These are phyloP conservation scores for Chlorencoelia australis DNA, from an alignment of 2,329 filamentous ascomycete species.

Conservation along the genomic window DNA sequence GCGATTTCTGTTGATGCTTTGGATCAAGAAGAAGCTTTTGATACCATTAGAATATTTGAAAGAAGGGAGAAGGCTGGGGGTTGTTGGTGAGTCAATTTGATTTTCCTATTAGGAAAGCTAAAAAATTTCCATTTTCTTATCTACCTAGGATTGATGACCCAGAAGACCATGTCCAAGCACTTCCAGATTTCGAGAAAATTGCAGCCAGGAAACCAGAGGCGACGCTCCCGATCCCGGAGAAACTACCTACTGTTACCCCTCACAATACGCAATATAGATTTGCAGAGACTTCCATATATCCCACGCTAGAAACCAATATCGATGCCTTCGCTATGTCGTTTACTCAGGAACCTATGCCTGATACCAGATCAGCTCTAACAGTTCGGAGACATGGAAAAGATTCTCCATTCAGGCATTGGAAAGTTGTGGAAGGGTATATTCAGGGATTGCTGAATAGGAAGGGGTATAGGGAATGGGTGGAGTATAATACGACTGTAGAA, in stretches of 20 bases:
- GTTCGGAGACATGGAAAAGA: slow-evolving; percentile 41
- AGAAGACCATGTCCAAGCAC: slow-evolving; percentile 28
- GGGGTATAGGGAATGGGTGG: slow-evolving; percentile 42
- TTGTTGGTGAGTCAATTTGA: slow-evolving; percentile 41
- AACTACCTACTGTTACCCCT: slow-evolving; percentile 37
- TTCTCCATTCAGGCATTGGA: slow-evolving; percentile 53
- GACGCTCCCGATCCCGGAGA: slow-evolving; percentile 36
- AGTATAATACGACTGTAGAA: slow-evolving; percentile 53
- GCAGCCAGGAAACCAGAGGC: slow-evolving; percentile 40
- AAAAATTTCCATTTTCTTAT: neutral
- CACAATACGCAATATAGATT: slow-evolving; percentile 38
- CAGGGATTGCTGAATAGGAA: slow-evolving; percentile 40
- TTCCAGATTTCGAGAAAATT: slow-evolving; percentile 37
- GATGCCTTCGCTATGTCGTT: slow-evolving; percentile 49
- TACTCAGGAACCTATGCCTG: slow-evolving; percentile 44
- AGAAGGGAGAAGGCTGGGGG: slow-evolving; percentile 48
- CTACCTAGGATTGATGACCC: slow-evolving; percentile 33
- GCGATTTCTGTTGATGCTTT: slow-evolving; percentile 51
- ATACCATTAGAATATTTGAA: slow-evolving; percentile 52
- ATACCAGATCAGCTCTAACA: slow-evolving; percentile 31
- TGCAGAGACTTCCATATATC: slow-evolving; percentile 49
- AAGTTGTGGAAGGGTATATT: slow-evolving; percentile 45
- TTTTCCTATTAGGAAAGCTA: neutral
- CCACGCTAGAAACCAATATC: slow-evolving; percentile 56
- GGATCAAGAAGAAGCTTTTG: slow-evolving; percentile 46